phyloP scores from a whole-genome alignment of 768 basidiomycete species.

The Trametes villosa region DNA sequence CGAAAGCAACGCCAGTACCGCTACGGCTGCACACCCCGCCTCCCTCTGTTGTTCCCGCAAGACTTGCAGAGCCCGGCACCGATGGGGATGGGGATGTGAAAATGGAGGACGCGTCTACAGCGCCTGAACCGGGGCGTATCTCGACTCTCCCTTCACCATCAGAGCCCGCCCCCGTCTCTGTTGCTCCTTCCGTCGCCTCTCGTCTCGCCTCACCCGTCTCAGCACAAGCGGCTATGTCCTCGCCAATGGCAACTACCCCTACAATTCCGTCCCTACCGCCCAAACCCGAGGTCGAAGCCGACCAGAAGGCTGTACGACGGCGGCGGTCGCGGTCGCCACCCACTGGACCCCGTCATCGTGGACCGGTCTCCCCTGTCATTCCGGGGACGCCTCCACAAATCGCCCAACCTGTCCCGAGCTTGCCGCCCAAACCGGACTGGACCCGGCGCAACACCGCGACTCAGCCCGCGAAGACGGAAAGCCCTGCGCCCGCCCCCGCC shows the following conservation, averaged over 20 bases:
- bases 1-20: too few relatives aligned
- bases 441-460: conserved; percentile 10
- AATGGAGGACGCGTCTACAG: conserved; percentile 9
- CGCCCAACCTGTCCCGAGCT: conserved; percentile 8
- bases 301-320: conserved; percentile 3
- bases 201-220: conserved; percentile 1
- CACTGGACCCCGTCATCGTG: conserved; percentile 14
- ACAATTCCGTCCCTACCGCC: conserved; percentile 5
- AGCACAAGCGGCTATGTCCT: background rate
- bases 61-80: background rate
- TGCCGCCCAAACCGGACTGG: conserved; percentile 26
- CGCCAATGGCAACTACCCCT: background rate
- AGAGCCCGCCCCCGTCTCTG: background rate
- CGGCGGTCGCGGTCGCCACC: conserved; percentile 23
- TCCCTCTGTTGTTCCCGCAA: background rate
- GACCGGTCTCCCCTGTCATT: conserved; percentile 14
- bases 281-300: conserved; percentile 10
- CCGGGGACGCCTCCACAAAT: conserved; percentile 23
- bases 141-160: background rate
- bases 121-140: background rate
- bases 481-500: background rate
- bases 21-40: conserved; percentile 15
- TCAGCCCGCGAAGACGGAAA: conserved; percentile 10
- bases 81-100: conserved; percentile 19
- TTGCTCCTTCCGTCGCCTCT: background rate